Conservation (phyloP, 805 yeast genomes). For the Sungouiozyma ichnusensis region DNA sequence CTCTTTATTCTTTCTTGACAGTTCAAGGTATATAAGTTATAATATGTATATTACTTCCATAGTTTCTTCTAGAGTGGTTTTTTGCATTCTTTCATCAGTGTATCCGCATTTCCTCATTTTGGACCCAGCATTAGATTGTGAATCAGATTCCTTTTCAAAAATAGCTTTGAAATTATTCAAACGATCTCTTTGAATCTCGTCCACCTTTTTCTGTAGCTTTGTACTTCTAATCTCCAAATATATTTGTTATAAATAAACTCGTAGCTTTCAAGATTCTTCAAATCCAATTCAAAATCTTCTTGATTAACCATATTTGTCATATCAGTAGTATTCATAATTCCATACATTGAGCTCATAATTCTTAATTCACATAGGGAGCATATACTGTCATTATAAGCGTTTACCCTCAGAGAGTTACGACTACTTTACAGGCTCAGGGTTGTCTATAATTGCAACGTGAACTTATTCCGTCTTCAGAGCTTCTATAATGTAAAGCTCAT, state of each 20-base stretch:
- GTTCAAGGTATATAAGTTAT: not conserved
- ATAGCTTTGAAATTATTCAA: slow-evolving; percentile 30
- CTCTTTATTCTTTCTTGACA: not conserved
- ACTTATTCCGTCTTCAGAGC: too few relatives aligned
- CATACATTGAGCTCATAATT: not conserved
- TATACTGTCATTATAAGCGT: too few relatives aligned
- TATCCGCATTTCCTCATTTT: slow-evolving; percentile 27
- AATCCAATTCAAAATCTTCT: not conserved
- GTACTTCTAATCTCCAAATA: slow-evolving; percentile 45
- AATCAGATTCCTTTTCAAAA: slow-evolving; percentile 16
- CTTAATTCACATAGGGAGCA: too few relatives aligned
- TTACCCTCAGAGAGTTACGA: too few relatives aligned
- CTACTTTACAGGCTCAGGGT: too few relatives aligned
- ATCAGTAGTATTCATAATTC: too few relatives aligned
- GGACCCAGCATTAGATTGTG: not conserved
- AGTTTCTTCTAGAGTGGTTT: slow-evolving; percentile 50
- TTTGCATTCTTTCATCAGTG: slow-evolving; percentile 41
- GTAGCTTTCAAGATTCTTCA: not conserved
- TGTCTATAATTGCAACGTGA: too few relatives aligned
- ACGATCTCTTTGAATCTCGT: slow-evolving; percentile 18
- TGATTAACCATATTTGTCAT: not conserved
- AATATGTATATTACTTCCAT: slow-evolving; percentile 37
- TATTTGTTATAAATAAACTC: not conserved
- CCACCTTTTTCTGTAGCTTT: slow-evolving; percentile 35
- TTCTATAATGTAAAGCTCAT: too few relatives aligned